Conservation (phyloP, 805 yeast genomes). For the Kuraishia capsulata region DNA sequence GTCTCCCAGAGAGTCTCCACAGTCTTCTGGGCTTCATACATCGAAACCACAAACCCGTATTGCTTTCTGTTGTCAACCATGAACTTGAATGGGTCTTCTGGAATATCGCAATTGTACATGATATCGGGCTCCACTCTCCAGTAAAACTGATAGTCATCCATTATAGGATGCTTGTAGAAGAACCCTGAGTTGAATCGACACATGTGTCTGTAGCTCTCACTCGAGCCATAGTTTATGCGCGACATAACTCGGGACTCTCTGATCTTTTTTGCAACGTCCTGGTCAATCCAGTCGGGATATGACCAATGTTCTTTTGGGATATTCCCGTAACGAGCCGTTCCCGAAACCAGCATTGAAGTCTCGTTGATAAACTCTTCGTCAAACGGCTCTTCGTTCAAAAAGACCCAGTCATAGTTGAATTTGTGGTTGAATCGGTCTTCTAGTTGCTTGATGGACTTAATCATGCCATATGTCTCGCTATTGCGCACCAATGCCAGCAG, state of each 20-base stretch:
- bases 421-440: constrained; percentile 29
- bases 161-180: constrained; percentile 37
- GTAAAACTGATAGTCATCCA: constrained; percentile 39
- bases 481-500: constrained; percentile 39
- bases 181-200: constrained; percentile 40
- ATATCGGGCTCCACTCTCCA: constrained; percentile 54
- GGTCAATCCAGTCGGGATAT: constrained; percentile 33
- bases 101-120: constrained; percentile 39
- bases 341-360: constrained; percentile 26
- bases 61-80: constrained; percentile 37
- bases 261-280: constrained; percentile 18
- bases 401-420: constrained; percentile 32
- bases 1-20: constrained; percentile 40
- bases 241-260: constrained; percentile 17
- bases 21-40: constrained; percentile 37
- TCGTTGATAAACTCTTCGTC: constrained; percentile 24
- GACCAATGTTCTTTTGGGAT: constrained; percentile 40
- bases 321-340: constrained; percentile 29
- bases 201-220: constrained; percentile 66
- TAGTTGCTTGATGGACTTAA: constrained; percentile 25
- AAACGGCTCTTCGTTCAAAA: constrained; percentile 39
- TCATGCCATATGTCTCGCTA: constrained; percentile 24
- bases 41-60: constrained; percentile 42
- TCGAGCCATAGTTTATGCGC: constrained; percentile 45
- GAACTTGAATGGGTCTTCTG: constrained; percentile 38